Conservation (phyloP, 257 asterid species). For the Schizonepeta tenuifolia region DNA sequence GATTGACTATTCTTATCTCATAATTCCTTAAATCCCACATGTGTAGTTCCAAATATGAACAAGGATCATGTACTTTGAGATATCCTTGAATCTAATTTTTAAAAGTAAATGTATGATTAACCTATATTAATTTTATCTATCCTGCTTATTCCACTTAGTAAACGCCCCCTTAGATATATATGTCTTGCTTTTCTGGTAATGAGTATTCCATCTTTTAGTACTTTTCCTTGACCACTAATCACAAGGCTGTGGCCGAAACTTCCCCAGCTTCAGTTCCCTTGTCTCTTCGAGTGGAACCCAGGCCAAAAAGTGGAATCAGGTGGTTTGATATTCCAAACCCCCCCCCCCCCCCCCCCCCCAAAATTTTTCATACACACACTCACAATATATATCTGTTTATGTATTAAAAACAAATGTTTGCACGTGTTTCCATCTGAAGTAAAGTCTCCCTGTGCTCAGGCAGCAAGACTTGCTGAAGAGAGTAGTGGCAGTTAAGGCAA, state of each 20-base stretch:
- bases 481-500: conserved; percentile 92
- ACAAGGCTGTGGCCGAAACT: conserved; percentile 93
- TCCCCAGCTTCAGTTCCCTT: conserved; percentile 76
- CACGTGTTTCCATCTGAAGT: conserved; percentile 15
- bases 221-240: conserved; percentile 53
- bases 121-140: too few species aligned
- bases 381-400: not conserved
- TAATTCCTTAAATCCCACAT: too few species aligned
- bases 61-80: too few species aligned
- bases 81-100: too few species aligned
- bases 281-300: conserved; percentile 97
- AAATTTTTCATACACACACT: too few species aligned
- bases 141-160: too few species aligned
- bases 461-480: conserved; percentile 92
- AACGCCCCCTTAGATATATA: too few species aligned
- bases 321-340: too few species aligned
- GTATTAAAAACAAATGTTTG: not conserved
- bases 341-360: too few species aligned
- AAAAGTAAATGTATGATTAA: too few species aligned
- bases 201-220: not conserved
- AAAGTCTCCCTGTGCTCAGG: conserved; percentile 44
- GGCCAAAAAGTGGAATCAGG: conserved; percentile 97
- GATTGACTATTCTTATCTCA: too few species aligned
- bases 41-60: too few species aligned
- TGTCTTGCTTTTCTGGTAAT: conserved; percentile 13